Conservation (phyloP, 345 rosid genomes). For the Laguncularia racemosa region DNA sequence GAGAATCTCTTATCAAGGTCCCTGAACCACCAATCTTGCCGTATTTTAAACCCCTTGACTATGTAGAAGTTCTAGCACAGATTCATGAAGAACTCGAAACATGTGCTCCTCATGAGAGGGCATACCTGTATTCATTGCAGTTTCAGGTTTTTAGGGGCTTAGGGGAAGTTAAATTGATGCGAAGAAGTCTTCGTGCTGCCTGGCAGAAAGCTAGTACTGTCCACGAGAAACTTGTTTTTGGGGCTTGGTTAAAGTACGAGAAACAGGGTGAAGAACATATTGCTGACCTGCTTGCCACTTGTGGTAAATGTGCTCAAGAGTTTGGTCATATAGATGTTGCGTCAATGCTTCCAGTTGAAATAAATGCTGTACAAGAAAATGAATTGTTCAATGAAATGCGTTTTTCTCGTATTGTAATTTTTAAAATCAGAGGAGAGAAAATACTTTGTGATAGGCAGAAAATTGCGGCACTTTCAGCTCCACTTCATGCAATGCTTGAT, state of each 20-base stretch:
- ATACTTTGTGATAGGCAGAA: constrained; percentile 75
- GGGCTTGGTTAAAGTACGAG: constrained; percentile 86
- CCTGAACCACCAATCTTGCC: constrained; percentile 77
- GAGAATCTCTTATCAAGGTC: constrained; percentile 95
- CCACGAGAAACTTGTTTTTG: constrained; percentile 85
- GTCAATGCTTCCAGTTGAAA: constrained; percentile 35
- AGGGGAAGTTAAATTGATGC: constrained; percentile 79
- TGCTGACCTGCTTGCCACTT: constrained; percentile 66
- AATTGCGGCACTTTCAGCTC: constrained; percentile 77
- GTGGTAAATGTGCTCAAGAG: constrained; percentile 66
- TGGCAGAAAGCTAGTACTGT: constrained; percentile 81
- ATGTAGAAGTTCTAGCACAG: constrained; percentile 93
- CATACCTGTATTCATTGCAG: constrained; percentile 66
- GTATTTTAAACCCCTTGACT: constrained; percentile 74
- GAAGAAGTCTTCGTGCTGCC: constrained; percentile 84
- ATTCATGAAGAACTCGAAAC: constrained; percentile 95
- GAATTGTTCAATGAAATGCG: constrained; percentile 21
- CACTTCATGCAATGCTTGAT: constrained; percentile 86
- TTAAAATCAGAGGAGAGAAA: constrained; percentile 68
- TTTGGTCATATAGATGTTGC: constrained; percentile 66
- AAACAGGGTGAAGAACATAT: constrained; percentile 89
- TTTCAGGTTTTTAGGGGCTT: constrained; percentile 90
- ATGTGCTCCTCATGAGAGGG: constrained; percentile 54
- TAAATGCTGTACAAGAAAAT: constrained; percentile 26
- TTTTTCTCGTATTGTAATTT: constrained; percentile 35